phyloP scores from a whole-genome alignment of 208 protist species.

The Acanthamoeba triangularis region DNA sequence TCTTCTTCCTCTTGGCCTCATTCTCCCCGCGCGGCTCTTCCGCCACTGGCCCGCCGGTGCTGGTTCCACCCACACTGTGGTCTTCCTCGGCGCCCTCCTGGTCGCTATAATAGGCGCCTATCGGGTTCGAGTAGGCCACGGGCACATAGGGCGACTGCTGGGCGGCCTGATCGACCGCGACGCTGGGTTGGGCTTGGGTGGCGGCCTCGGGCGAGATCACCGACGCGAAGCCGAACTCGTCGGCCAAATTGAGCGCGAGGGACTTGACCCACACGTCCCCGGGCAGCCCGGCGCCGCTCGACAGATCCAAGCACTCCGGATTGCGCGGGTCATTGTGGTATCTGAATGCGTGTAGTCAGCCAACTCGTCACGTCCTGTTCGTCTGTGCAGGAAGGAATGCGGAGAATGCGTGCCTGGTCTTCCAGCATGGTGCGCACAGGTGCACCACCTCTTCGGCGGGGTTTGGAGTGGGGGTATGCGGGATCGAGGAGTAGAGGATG shows the following conservation, averaged over 20 bases:
- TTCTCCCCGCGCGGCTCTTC: background rate
- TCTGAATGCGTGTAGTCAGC: background rate
- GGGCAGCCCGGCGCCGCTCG: background rate
- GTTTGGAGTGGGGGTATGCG: background rate
- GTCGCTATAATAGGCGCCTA: background rate
- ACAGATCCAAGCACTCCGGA: background rate
- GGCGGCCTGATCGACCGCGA: background rate
- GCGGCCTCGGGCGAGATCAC: background rate
- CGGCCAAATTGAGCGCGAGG: background rate
- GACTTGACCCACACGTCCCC: conserved; percentile 12
- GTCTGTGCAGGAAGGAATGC: background rate
- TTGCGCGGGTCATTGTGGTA: background rate
- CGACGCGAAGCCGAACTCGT: background rate
- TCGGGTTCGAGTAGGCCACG: background rate
- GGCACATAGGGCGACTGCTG: no score
- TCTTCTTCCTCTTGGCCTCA: background rate
- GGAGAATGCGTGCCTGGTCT: background rate
- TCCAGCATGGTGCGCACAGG: background rate
- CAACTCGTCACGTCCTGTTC: no score
- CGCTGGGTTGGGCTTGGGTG: background rate
- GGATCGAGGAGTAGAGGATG: background rate
- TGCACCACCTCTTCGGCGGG: background rate
- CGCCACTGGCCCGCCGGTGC: background rate
- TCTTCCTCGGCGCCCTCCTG: background rate
- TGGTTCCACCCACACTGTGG: background rate